Evolutionary conservation across 2,329 filamentous ascomycete species (phyloP), one percentile per base, ranked within the genome.

Genomic region (Nigrospora oryzae): DNA sequence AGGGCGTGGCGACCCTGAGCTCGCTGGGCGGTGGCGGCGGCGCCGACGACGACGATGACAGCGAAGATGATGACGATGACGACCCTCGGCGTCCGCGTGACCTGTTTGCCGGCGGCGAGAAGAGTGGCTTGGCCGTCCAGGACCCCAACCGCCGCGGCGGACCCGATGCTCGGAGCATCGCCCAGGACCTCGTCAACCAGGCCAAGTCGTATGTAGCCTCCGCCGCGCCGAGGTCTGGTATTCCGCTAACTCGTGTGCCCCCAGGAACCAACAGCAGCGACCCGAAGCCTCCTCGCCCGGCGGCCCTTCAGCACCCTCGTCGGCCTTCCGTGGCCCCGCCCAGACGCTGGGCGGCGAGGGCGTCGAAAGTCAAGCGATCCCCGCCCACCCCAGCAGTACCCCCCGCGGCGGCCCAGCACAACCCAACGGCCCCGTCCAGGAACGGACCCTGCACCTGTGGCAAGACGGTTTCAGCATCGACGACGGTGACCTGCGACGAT

Each of bases 391-490:
- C n/a, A 10, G 23, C 7, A 28, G 7, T 28, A 10, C 5, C 23
- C 49, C 53, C 32, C 35, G 40, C 49, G 42, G 52, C 49, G 53
- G 57, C 33, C 61, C 60, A 42, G 60, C 51, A 47, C 56, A 56
- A 39, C 55, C 61, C 8, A 64, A 61, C 14, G 66, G 63, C 11
- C 68, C 74, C 32, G 74, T 77, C 5, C 79, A 85, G 49, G 79
- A 80, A 42, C 81, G 86, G 42, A 76, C 80, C 11, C 72, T 94
- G 43, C 87, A 91, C 57, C 74, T 93, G 38, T 94, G 88, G 88
- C 75, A 77, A 36, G 83, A 94, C 58, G 88, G 88, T 13, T 91
- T 93, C 67, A 91, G 86, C 51, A 81, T 94, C 49, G 87, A 90
- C 48, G 86, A 93, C 56, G 88, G 88, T 28, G 77, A 82, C 39